Percentiles rank a stretch among this genome's conserved stretches.
Evolutionary conservation across 2,329 filamentous ascomycete species (phyloP).

Genomic region (Claviceps sp.): DNA sequence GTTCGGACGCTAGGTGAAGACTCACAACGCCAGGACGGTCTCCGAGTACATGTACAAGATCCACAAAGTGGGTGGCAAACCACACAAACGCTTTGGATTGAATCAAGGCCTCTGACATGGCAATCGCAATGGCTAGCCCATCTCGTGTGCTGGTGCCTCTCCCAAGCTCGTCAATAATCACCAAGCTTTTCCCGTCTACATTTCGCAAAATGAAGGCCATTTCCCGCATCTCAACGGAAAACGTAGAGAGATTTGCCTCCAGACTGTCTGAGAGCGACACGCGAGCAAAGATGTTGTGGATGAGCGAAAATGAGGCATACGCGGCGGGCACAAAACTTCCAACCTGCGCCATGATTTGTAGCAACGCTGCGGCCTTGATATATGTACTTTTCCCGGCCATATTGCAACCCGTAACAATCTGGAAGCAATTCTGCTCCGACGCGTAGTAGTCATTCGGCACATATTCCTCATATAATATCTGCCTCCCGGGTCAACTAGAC

Average conservation of each 20-base stretch:
- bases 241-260: conserved; percentile 84
- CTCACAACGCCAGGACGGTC: conserved; percentile 70
- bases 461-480: conserved; percentile 53
- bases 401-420: conserved; percentile 90
- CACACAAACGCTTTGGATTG: conserved; percentile 68
- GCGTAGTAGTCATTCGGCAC: conserved; percentile 87
- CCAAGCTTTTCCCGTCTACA: conserved; percentile 60
- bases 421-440: conserved; percentile 66
- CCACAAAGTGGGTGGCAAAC: conserved; percentile 88
- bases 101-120: conserved; percentile 78
- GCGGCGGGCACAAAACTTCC: conserved; percentile 80
- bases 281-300: conserved; percentile 74
- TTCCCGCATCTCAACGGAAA: conserved; percentile 89
- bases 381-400: conserved; percentile 98
- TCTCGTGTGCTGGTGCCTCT: conserved; percentile 82
- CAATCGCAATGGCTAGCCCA: conserved; percentile 76
- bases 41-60: conserved; percentile 62
- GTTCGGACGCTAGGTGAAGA: conserved; percentile 64
- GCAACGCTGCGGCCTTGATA: conserved; percentile 70
- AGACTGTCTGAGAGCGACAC: conserved; percentile 79
- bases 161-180: conserved; percentile 84
- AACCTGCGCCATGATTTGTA: conserved; percentile 87
- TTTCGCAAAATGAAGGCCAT: conserved; percentile 86
- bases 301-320: conserved; percentile 69
- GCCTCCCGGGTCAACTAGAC: neutral